Percentiles rank a stretch among this genome's conserved stretches.
These are phyloP conservation scores for Penicillium sp. DNA, from an alignment of 2,329 filamentous ascomycete genomes.

Conservation along the genomic window DNA sequence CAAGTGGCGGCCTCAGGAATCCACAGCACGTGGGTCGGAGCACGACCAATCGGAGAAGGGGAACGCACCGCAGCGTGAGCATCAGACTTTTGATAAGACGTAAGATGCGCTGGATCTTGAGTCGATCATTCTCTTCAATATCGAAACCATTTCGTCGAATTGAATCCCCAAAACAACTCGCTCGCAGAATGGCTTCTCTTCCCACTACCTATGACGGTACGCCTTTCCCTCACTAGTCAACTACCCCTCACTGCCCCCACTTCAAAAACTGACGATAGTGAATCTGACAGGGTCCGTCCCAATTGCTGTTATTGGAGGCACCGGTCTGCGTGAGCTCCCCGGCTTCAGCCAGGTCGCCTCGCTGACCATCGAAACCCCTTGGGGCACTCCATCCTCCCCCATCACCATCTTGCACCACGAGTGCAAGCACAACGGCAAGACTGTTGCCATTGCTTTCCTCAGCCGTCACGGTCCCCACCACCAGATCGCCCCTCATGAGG, in stretches of 20 bases:
- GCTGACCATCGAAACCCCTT: constrained; percentile 78
- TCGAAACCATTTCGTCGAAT: constrained; percentile 33
- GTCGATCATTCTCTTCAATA: constrained; percentile 26
- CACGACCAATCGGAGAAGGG: constrained; percentile 25
- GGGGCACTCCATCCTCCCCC: constrained; percentile 75
- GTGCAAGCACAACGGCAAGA: constrained; percentile 65
- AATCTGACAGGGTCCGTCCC: constrained; percentile 59
- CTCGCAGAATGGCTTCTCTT: constrained; percentile 54
- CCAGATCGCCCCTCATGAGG: constrained; percentile 88
- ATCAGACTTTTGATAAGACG: constrained; percentile 23
- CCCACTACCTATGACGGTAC: constrained; percentile 62
- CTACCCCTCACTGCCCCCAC: constrained; percentile 15
- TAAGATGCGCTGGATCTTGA: constrained; percentile 17
- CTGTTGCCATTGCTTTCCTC: constrained; percentile 79
- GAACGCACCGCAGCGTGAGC: constrained; percentile 1
- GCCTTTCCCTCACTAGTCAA: constrained; percentile 17
- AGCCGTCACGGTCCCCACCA: constrained; percentile 89
- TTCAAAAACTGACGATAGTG: constrained; percentile 16
- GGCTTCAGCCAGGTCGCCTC: constrained; percentile 83
- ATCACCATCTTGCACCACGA: constrained; percentile 89
- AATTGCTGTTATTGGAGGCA: constrained; percentile 91
- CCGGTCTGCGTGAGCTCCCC: constrained; percentile 83
- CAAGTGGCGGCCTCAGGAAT: constrained; percentile 24
- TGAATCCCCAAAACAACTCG: constrained; percentile 36
- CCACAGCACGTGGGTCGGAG: constrained; percentile 25